Evolutionary conservation across 1,139 yeast species (phyloP).

Genomic region (Yamadazyma spencermartinsiae): DNA sequence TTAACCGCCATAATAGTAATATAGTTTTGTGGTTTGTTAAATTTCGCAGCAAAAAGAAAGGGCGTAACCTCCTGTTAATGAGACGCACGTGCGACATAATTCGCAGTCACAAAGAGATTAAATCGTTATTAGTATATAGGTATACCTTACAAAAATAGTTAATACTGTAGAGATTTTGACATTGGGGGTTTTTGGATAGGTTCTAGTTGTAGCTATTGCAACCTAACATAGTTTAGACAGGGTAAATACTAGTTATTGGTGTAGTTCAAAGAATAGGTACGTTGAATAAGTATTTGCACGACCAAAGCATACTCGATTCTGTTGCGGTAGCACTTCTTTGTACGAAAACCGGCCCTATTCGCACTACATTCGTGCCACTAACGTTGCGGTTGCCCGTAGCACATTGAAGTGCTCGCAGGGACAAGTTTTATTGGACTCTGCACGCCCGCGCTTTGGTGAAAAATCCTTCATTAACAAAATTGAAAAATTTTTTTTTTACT

Average conservation of each 20-base stretch:
- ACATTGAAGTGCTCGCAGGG: neutral
- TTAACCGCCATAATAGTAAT: neutral
- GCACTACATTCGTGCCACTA: neutral
- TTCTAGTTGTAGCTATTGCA: no score
- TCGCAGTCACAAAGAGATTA: neutral
- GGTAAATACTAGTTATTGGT: no score
- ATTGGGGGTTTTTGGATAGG: no score
- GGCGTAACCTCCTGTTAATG: no score
- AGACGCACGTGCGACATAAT: no score
- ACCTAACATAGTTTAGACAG: no score
- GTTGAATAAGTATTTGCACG: no score
- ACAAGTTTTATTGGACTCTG: neutral
- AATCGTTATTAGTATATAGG: no score
- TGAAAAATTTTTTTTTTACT: constrained; percentile 1
- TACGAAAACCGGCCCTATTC: neutral
- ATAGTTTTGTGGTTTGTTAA: neutral
- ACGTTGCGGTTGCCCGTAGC: neutral
- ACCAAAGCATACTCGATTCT: no score
- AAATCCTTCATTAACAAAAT: constrained; percentile 1
- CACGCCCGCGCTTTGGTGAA: constrained; percentile 1
- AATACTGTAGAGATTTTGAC: no score
- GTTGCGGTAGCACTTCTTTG: neutral
- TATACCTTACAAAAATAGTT: no score
- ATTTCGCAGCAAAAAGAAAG: constrained; percentile 2
- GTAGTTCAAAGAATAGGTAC: no score